These are phyloP conservation scores for Carpinus viminea DNA, from an alignment of 306 rosid genomes.

Conservation along the genomic window DNA sequence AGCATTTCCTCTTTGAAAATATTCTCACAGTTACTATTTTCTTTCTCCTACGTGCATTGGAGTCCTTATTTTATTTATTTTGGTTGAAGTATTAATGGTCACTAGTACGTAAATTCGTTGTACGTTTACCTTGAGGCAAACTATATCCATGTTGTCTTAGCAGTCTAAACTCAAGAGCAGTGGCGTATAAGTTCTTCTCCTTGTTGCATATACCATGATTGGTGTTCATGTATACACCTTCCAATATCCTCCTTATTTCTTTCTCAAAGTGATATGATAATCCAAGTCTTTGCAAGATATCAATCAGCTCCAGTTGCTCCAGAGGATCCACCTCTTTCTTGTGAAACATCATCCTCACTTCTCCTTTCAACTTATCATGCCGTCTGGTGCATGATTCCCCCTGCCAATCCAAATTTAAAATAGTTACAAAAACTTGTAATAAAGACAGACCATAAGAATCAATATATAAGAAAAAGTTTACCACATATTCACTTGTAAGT, in stretches of 20 bases:
- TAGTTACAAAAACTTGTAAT: no score
- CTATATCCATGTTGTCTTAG: conserved; percentile 36
- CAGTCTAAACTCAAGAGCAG: conserved; percentile 35
- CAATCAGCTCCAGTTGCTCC: conserved; percentile 30
- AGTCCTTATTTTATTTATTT: no score
- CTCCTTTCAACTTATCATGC: background rate
- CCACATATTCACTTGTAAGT: conserved; percentile 1
- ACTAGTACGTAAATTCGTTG: background rate
- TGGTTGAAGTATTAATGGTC: no score
- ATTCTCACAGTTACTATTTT: no score
- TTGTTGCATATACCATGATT: background rate
- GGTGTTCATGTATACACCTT: background rate
- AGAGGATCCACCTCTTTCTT: conserved; percentile 6
- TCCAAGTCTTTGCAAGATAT: conserved; percentile 42
- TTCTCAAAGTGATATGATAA: conserved; percentile 34
- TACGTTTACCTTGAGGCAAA: conserved; percentile 27
- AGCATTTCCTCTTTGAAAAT: no score
- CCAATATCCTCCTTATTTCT: conserved; percentile 18
- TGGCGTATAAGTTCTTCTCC: conserved; percentile 12
- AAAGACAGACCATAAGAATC: no score
- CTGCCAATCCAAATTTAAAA: background rate
- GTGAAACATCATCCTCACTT: conserved; percentile 22
- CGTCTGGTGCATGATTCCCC: background rate
- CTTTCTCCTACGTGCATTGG: no score
- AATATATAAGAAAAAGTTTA: no score